Evolutionary conservation across 2,329 filamentous ascomycete species (phyloP).

Genomic region (Cadophora luteo-olivacea): DNA sequence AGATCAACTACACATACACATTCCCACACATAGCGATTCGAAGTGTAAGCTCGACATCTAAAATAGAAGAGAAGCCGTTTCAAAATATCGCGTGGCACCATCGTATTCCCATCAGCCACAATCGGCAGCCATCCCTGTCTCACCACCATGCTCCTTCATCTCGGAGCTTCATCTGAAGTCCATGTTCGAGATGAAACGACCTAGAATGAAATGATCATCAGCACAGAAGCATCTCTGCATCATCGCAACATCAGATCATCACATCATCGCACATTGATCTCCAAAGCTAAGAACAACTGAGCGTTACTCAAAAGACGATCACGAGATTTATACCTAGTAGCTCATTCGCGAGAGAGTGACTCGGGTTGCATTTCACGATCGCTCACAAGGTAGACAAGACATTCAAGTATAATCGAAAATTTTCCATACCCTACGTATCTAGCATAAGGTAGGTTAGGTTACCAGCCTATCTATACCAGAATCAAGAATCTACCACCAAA

Average conservation of each 20-base stretch:
- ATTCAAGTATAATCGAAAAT: background rate
- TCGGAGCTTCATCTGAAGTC: background rate
- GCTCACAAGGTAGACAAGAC: background rate
- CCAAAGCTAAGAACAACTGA: no score
- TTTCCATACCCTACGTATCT: background rate
- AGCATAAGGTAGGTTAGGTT: slow-evolving; percentile 3
- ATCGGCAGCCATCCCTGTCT: background rate
- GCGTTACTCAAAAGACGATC: no score
- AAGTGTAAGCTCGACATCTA: background rate
- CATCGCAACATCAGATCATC: background rate
- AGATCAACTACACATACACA: no score
- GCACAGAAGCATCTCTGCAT: slow-evolving; percentile 1
- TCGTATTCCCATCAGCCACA: slow-evolving; percentile 9
- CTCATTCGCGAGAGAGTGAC: no score
- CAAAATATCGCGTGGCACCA: background rate
- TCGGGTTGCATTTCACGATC: background rate
- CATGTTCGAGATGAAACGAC: slow-evolving; percentile 6
- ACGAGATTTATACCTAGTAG: no score
- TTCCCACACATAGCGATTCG: background rate
- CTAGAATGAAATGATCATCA: background rate
- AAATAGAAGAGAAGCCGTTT: background rate
- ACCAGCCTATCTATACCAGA: slow-evolving; percentile 2
- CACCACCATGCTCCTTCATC: slow-evolving; percentile 4
- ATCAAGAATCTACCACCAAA: background rate
- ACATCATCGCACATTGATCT: background rate